These are phyloP conservation scores for Malassezia yamatoensis DNA, from an alignment of 1,284 basidiomycete species.

Conservation along the genomic window DNA sequence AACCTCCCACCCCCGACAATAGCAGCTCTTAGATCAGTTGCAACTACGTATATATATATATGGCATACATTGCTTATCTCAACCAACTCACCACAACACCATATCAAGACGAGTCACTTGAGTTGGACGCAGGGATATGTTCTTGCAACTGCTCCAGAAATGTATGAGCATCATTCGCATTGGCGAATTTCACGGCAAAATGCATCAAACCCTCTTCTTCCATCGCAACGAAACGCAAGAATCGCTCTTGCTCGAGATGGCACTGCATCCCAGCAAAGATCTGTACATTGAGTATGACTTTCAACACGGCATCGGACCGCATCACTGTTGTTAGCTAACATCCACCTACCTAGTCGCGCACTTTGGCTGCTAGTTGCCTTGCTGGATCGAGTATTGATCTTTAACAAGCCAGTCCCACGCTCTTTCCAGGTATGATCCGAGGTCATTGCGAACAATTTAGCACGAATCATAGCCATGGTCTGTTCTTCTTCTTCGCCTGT, in stretches of 20 bases:
- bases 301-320: constrained; percentile 83
- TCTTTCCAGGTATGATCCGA: constrained; percentile 69
- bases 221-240: constrained; percentile 38
- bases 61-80: too few species aligned
- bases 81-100: neutral
- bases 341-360: constrained; percentile 61
- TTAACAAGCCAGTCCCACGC: constrained; percentile 70
- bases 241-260: constrained; percentile 58
- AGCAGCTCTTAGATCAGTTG: too few species aligned
- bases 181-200: constrained; percentile 37
- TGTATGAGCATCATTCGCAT: constrained; percentile 3
- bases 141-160: constrained; percentile 2
- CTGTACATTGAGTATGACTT: constrained; percentile 71
- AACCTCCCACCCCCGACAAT: too few species aligned
- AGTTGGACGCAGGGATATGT: constrained; percentile 4
- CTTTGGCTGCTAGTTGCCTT: constrained; percentile 53
- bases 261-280: constrained; percentile 78
- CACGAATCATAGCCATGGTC: constrained; percentile 70
- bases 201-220: constrained; percentile 36
- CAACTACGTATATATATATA: too few species aligned
- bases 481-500: constrained; percentile 89
- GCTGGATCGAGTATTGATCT: constrained; percentile 59
- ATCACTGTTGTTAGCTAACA: constrained; percentile 58
- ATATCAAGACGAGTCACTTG: neutral
- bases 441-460: constrained; percentile 66